Base-by-base conservation (phyloP, 345 rosid species). In the Eucalyptus microcorys region DNA sequence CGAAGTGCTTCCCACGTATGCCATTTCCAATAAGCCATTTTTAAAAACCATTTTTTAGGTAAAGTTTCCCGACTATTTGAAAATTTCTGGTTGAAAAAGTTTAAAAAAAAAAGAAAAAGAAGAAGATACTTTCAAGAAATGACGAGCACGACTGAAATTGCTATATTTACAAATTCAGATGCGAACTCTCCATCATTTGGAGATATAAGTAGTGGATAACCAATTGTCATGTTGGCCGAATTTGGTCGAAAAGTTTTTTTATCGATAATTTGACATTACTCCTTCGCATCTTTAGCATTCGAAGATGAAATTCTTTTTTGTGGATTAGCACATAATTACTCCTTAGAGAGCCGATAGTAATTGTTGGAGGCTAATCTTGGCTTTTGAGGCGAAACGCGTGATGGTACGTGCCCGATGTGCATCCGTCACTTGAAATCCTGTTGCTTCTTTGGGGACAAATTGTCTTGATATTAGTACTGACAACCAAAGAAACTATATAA, bases 81-180 rank as follows among this genome's bases (percentile, higher is more conserved):
- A 52, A 52, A 52, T 52, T 52, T 52, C 57, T 52, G 57, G 2
- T 52, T 3, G 57, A 52, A 1, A 2, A 19, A 52, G 55, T 52
- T 3, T 0, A 50, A 50, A 50, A 50, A 17, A 3, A 7, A 16
- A 7, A 50, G 0, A 6, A 50, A 16, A 17, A 6, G 0, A 19
- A 52, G 2, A 1, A 3, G 55, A 19, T 19, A 52, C 26, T 52
- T 52, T 19, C 5, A 0, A 52, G 26, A 52, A 52, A 52, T 0
- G 10, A 52, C 5, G 2, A 52, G 26, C 55, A 52, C 55, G 1
- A 1, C 55, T 52, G 24, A 52, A 52, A 19, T 52, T 0, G 10
- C 57, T 52, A 52, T 52, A 52, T 3, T 0, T 19, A 52, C 55
- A 7, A 52, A 3, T 52, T 52, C 10, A 52, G 26, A 52, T 1